Evolutionary conservation across 1,284 basidiomycete species (phyloP), one percentile per base, ranked within the genome.

Genomic region (Sanguinoderma infundibulare): DNA sequence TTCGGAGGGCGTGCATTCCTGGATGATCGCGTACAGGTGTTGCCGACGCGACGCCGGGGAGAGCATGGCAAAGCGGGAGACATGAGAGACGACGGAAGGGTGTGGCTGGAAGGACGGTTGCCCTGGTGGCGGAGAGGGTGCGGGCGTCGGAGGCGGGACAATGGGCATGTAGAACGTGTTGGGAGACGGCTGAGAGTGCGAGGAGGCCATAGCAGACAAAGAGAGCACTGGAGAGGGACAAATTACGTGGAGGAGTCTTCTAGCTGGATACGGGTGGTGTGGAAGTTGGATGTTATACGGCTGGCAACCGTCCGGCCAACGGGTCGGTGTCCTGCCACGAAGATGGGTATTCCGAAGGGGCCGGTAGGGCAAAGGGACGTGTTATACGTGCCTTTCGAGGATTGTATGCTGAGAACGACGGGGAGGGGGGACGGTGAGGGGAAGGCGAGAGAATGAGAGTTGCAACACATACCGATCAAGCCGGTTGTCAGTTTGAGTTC

Each of bases 1-100:
- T 70, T 98, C 94, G 9, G 86, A 79, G 2, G 90, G 83, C 1
- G 86, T 84, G 68, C 94, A 89, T 49, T 87, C 81, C 44, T 79
- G 75, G 8, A 95, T 79, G 42, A 96, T 77, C 1, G 85, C 75
- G 15, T 83, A 72, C 44, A 96, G 83, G 67, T 89, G 87, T 42
- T 82, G 79, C 64, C 84, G 83, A 28, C 92, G 85, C 8, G 80
- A 73, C 22, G 77, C 59, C 3, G 81, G 74, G 12, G 68, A 70
- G 42, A 82, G 76, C 38, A 69, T 66, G 24, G 77, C 68, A 50
- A 82, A 81, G 44, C 75, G 74, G 51, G 73, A 70, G 53, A 60
- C 17, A 32, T 71, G 74, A 36, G 74, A 71, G 47, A 72, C 62
- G 67, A 70, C 55, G 32, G 66, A 62, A 5, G 71, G 69, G 63